Conservation (phyloP, 352 stramenopile species). For the Phytophthora sansomeana region DNA sequence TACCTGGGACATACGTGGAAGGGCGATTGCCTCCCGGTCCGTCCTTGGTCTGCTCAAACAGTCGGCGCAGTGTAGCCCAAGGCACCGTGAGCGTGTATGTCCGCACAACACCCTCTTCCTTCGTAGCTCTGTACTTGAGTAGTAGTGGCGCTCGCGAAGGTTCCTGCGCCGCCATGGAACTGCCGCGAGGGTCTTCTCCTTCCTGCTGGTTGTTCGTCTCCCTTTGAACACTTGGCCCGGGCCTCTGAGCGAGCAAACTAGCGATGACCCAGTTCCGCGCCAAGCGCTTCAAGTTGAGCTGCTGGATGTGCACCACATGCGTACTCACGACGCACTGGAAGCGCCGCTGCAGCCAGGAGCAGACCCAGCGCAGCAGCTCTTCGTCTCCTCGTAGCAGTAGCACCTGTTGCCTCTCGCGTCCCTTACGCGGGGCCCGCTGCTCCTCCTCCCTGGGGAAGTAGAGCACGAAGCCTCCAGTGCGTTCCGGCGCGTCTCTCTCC, state of each 20-base stretch:
- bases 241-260: slow-evolving; percentile 40
- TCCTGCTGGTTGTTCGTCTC: slow-evolving; percentile 25
- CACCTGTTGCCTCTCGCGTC: slow-evolving; percentile 59
- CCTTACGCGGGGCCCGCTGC: slow-evolving; percentile 42
- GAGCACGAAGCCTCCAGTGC: slow-evolving; percentile 65
- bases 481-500: slow-evolving; percentile 16
- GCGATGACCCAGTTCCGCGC: slow-evolving; percentile 57
- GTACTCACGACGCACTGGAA: slow-evolving; percentile 77
- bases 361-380: slow-evolving; percentile 58
- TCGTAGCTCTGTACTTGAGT: slow-evolving; percentile 57
- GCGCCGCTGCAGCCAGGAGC: slow-evolving; percentile 72
- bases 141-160: slow-evolving; percentile 45
- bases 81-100: slow-evolving; percentile 72
- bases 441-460: slow-evolving; percentile 57
- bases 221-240: slow-evolving; percentile 11
- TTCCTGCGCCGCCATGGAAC: slow-evolving; percentile 16
- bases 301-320: slow-evolving; percentile 55
- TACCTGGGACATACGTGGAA: slow-evolving; percentile 41
- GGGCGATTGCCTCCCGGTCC: slow-evolving; percentile 18
- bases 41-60: slow-evolving; percentile 48
- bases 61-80: slow-evolving; percentile 51
- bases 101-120: slow-evolving; percentile 50
- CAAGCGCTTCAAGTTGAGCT: slow-evolving; percentile 60
- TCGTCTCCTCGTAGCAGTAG: slow-evolving; percentile 67
- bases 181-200: slow-evolving; percentile 1